phyloP scores from a whole-genome alignment of 805 yeast species.

The Cyberlindnera petersonii region DNA sequence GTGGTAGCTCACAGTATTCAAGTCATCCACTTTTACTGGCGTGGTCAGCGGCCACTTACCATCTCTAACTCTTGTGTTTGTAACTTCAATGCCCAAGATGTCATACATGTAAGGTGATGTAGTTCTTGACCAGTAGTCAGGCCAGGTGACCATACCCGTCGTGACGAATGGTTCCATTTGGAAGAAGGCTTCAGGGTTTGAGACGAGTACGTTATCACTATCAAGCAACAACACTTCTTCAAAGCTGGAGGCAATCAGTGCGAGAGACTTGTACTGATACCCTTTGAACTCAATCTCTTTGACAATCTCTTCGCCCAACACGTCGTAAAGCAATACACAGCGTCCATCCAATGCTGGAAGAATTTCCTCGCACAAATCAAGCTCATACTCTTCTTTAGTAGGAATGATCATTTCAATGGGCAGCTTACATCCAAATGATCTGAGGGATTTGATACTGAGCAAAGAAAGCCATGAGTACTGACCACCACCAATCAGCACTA shows the following conservation, averaged over 20 bases:
- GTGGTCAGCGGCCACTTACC: conserved; percentile 22
- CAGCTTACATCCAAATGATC: conserved; percentile 47
- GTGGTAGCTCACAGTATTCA: conserved; percentile 44
- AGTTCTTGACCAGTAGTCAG: conserved; percentile 72
- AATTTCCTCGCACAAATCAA: conserved; percentile 54
- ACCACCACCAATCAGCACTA: conserved; percentile 46
- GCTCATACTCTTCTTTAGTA: conserved; percentile 60
- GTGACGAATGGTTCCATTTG: conserved; percentile 40
- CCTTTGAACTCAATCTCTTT: conserved; percentile 48
- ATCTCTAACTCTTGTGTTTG: conserved; percentile 20
- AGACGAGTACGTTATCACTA: conserved; percentile 62
- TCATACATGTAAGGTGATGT: conserved; percentile 58
- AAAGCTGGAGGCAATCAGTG: conserved; percentile 70
- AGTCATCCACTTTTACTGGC: conserved; percentile 13
- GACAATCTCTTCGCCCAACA: conserved; percentile 55
- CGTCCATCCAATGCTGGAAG: conserved; percentile 58
- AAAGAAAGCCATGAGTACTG: conserved; percentile 51
- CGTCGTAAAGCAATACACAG: conserved; percentile 59
- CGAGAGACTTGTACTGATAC: conserved; percentile 70
- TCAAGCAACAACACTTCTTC: conserved; percentile 72
- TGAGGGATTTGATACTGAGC: conserved; percentile 43
- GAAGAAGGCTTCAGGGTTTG: conserved; percentile 44
- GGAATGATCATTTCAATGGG: conserved; percentile 77
- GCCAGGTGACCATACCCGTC: conserved; percentile 64
- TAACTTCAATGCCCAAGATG: conserved; percentile 42